A percentile compares a stretch with the other conserved stretches of the same genome.
These are phyloP conservation scores for Carpinus viminea DNA, from an alignment of 306 rosid genomes.

Conservation along the genomic window DNA sequence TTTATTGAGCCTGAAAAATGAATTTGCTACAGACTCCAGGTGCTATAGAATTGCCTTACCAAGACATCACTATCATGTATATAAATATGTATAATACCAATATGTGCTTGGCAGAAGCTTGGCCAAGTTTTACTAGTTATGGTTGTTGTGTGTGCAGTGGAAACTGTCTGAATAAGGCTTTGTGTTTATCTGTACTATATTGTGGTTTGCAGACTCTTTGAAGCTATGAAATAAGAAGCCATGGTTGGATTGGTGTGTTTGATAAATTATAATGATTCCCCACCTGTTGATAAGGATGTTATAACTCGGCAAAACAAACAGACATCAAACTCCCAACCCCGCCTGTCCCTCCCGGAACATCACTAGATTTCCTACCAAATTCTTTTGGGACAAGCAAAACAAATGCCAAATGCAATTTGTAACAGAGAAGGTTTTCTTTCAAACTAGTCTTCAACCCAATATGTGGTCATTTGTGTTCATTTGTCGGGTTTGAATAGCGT, in stretches of 20 bases:
- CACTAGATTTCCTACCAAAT: neutral
- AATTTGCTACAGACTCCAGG: constrained; percentile 14
- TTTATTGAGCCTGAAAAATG: constrained; percentile 43
- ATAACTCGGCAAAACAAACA: neutral
- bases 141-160: constrained; percentile 3
- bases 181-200: constrained; percentile 15
- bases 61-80: constrained; percentile 30
- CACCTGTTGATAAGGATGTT: constrained; percentile 13
- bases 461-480: no score
- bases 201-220: constrained; percentile 32
- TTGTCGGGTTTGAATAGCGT: no score
- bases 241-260: constrained; percentile 17
- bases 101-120: constrained; percentile 20
- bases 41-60: constrained; percentile 28
- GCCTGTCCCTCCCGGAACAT: neutral
- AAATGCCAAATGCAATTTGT: neutral
- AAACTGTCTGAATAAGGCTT: constrained; percentile 14
- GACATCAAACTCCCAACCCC: neutral
- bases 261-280: neutral
- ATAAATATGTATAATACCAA: constrained; percentile 37
- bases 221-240: constrained; percentile 24
- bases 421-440: no score
- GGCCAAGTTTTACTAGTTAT: neutral
- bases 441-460: no score
- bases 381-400: neutral